These are phyloP conservation scores for Graphilbum ipis-grandicollis DNA, from an alignment of 2,329 filamentous ascomycete species.

Conservation along the genomic window DNA sequence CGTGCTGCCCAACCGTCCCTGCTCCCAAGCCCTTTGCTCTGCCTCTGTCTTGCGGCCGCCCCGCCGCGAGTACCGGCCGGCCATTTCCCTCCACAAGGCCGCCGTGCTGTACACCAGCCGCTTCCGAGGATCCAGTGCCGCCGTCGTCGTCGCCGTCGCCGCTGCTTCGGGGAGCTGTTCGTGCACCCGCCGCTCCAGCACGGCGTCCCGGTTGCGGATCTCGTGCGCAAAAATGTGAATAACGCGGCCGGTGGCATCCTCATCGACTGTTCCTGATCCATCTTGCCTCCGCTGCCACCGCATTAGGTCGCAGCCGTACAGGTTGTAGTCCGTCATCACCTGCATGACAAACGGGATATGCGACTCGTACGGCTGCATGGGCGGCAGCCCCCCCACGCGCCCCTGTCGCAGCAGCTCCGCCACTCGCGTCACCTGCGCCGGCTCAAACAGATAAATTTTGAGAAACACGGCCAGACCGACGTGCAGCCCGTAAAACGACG, in stretches of 20 bases:
- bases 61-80: conserved; percentile 26
- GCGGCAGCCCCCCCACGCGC: conserved; percentile 48
- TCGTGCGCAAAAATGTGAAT: conserved; percentile 76
- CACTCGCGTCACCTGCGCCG: conserved; percentile 69
- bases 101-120: conserved; percentile 90
- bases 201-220: conserved; percentile 64
- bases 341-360: conserved; percentile 86
- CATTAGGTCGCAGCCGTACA: conserved; percentile 86
- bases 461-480: conserved; percentile 83
- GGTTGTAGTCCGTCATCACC: conserved; percentile 97
- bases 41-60: conserved; percentile 73
- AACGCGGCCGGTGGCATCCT: conserved; percentile 23
- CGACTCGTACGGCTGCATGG: conserved; percentile 86
- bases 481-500: conserved; percentile 91
- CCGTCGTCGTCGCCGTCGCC: too few species aligned
- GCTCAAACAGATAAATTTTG: conserved; percentile 90
- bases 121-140: conserved; percentile 45
- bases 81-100: conserved; percentile 48
- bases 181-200: conserved; percentile 64
- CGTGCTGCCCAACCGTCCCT: conserved; percentile 49
- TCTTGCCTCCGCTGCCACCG: conserved; percentile 47
- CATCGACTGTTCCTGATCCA: not conserved
- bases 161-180: conserved; percentile 84
- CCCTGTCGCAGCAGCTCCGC: conserved; percentile 79
- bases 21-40: conserved; percentile 42